Conservation (phyloP, 495 filamentous ascomycete genomes). For the Penicillium daleae region DNA sequence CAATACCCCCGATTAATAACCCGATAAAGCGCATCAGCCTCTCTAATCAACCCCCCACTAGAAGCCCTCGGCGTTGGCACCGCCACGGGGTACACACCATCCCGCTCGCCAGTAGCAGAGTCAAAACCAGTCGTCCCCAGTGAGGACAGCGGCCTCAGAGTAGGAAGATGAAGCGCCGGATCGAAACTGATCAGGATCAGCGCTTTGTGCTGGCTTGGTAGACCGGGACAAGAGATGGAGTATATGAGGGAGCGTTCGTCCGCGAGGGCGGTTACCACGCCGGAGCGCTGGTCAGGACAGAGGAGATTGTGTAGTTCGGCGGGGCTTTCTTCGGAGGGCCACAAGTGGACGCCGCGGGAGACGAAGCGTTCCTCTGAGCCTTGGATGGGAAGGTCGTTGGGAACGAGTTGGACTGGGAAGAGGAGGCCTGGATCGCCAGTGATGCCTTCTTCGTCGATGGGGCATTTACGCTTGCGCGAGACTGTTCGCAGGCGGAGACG, state of each 20-base stretch:
- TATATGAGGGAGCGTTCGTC: slow-evolving; percentile 65
- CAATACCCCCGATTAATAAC: slow-evolving; percentile 44
- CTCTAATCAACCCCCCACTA: slow-evolving; percentile 34
- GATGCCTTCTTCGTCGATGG: slow-evolving; percentile 45
- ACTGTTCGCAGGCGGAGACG: slow-evolving; percentile 59
- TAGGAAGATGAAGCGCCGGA: slow-evolving; percentile 50
- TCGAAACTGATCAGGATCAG: slow-evolving; percentile 70
- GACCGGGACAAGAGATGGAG: slow-evolving; percentile 56
- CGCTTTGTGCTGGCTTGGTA: slow-evolving; percentile 42
- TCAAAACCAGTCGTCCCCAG: no score
- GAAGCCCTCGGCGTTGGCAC: not conserved
- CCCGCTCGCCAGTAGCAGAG: no score
- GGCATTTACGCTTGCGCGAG: slow-evolving; percentile 43
- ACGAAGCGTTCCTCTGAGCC: slow-evolving; percentile 52
- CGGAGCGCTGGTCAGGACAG: slow-evolving; percentile 54
- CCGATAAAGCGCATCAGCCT: slow-evolving; percentile 41
- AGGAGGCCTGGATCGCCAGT: slow-evolving; percentile 37
- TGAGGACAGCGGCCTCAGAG: slow-evolving; percentile 25
- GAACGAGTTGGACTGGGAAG: slow-evolving; percentile 35
- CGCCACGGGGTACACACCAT: slow-evolving; percentile 12
- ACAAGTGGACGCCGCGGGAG: slow-evolving; percentile 55
- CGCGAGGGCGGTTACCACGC: slow-evolving; percentile 53
- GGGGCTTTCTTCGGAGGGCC: slow-evolving; percentile 59
- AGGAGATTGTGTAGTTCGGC: slow-evolving; percentile 56
- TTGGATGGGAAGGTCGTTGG: slow-evolving; percentile 32